phyloP scores from a whole-genome alignment of 441 rosid species.

The Populus tomentosa region DNA sequence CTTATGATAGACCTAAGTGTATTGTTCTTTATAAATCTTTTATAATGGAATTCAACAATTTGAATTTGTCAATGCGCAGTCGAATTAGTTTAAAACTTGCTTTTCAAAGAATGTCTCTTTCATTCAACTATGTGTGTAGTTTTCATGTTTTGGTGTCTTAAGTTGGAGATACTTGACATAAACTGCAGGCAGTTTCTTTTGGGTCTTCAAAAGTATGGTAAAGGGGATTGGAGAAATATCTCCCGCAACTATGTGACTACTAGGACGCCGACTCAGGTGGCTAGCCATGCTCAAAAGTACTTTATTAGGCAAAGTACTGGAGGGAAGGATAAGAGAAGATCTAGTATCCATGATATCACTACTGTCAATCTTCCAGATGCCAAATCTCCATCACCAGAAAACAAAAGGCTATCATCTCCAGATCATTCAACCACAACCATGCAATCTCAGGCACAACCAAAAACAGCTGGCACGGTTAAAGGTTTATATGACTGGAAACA shows the following conservation, averaged over 20 bases:
- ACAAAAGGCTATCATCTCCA: conserved; percentile 39
- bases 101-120: conserved; percentile 6
- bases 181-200: conserved; percentile 69
- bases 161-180: conserved; percentile 4
- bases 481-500: conserved; percentile 37
- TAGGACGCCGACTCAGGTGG: conserved; percentile 92
- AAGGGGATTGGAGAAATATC: conserved; percentile 97
- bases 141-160: conserved; percentile 6
- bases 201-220: conserved; percentile 93
- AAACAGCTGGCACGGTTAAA: conserved; percentile 19
- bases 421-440: conserved; percentile 29
- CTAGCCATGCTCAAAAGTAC: conserved; percentile 96
- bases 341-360: conserved; percentile 95
- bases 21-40: background rate
- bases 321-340: conserved; percentile 88
- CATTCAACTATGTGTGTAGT: background rate
- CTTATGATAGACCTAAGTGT: background rate
- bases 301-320: conserved; percentile 84
- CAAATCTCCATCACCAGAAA: conserved; percentile 37
- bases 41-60: background rate
- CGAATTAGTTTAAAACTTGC: background rate
- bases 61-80: background rate
- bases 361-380: conserved; percentile 59
- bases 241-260: conserved; percentile 78
- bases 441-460: conserved; percentile 34